Evolutionary conservation across 768 basidiomycete species (phyloP).

Genomic region (Tricholomella constricta): DNA sequence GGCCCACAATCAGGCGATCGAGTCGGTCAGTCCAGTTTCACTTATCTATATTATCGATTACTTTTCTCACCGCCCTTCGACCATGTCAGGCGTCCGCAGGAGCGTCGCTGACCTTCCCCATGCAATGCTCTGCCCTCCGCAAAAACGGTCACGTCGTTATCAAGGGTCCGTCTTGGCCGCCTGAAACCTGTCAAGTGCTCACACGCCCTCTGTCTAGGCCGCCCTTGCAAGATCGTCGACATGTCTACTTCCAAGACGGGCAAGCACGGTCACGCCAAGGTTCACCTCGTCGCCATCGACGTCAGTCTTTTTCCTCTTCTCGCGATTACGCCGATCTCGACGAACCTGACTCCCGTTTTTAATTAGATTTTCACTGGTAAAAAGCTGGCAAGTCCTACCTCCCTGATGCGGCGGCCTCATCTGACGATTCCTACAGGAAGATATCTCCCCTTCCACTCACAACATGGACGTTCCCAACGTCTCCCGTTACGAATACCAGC

Average conservation of each 20-base stretch:
- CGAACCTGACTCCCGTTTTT: constrained; percentile 14
- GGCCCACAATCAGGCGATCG: constrained; percentile 83
- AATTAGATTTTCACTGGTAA: constrained; percentile 95
- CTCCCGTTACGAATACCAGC: constrained; percentile 83
- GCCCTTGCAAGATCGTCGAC: constrained; percentile 98
- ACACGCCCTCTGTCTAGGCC: constrained; percentile 42
- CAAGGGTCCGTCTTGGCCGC: constrained; percentile 56
- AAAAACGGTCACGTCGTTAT: constrained; percentile 95
- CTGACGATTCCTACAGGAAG: constrained; percentile 59
- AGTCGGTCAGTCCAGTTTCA: constrained; percentile 53
- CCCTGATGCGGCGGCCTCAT: neutral
- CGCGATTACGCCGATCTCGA: neutral
- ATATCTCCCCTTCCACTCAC: constrained; percentile 96
- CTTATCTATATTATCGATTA: constrained; percentile 12
- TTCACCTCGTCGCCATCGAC: constrained; percentile 95
- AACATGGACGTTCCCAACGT: constrained; percentile 99
- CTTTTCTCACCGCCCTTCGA: constrained; percentile 20
- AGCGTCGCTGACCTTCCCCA: constrained; percentile 79
- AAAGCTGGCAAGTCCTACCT: constrained; percentile 73
- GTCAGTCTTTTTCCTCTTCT: constrained; percentile 49
- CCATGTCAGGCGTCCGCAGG: constrained; percentile 61
- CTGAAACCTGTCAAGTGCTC: neutral
- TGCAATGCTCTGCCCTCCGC: constrained; percentile 96
- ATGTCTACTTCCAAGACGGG: constrained; percentile 99
- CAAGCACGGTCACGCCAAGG: constrained; percentile 99